A percentile compares a stretch with the other conserved stretches of the same genome.
These are phyloP conservation scores for Gracilaria domingensis DNA, from an alignment of 23 red algal species.

Conservation along the genomic window DNA sequence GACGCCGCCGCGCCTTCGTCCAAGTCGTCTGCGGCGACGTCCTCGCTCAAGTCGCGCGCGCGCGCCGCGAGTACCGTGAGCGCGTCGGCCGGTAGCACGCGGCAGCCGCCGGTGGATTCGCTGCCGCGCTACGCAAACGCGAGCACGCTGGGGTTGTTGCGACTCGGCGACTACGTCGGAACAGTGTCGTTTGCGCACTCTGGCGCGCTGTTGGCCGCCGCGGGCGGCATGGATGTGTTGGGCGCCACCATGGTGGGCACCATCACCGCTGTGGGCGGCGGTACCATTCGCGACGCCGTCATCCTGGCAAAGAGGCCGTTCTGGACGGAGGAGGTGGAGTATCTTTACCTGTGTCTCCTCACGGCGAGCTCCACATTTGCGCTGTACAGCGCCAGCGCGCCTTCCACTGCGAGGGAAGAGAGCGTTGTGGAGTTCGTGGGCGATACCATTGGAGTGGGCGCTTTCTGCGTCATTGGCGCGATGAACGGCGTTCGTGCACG, in stretches of 20 bases:
- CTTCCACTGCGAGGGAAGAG: neutral
- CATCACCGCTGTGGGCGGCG: slow-evolving; percentile 76
- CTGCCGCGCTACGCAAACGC: slow-evolving; percentile 31
- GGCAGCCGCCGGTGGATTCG: neutral
- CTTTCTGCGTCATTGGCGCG: slow-evolving; percentile 74
- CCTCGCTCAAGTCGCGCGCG: neutral
- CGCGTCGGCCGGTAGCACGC: neutral
- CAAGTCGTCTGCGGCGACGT: neutral
- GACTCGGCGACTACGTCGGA: slow-evolving; percentile 54
- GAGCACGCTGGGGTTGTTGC: slow-evolving; percentile 29
- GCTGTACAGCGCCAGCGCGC: neutral
- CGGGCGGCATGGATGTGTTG: slow-evolving; percentile 69
- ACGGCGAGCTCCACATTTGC: slow-evolving; percentile 40
- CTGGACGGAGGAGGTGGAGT: slow-evolving; percentile 60
- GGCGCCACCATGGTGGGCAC: slow-evolving; percentile 69
- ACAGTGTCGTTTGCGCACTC: slow-evolving; percentile 69
- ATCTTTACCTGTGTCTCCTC: slow-evolving; percentile 35
- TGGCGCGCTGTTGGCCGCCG: slow-evolving; percentile 61
- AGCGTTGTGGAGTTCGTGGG: slow-evolving; percentile 17
- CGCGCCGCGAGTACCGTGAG: neutral
- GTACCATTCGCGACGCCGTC: slow-evolving; percentile 76
- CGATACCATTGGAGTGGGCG: slow-evolving; percentile 63
- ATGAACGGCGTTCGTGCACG: slow-evolving; percentile 50
- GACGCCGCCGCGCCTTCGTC: neutral
- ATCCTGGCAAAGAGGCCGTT: slow-evolving; percentile 58